Base-by-base conservation (phyloP, 331 rosid genomes). In the Cydonia oblonga region DNA sequence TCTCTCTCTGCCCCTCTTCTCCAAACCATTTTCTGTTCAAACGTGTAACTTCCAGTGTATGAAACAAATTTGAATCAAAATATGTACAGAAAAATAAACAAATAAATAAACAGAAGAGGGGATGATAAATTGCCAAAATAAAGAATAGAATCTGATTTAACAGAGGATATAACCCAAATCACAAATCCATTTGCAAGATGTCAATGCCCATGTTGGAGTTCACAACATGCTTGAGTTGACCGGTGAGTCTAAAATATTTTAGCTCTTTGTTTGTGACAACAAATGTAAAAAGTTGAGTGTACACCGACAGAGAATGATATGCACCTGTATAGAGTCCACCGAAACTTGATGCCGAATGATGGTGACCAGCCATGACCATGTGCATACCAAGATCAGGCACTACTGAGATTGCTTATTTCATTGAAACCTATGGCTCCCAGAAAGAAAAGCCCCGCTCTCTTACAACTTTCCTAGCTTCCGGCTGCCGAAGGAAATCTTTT, bases 401-500 rank as follows among this genome's bases (percentile, higher is more conserved):
- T 5, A 46, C 53, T 46, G 53, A 46, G 53, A 46, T 46, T 46
- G 7, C n/a, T 46, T 46, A 46, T 46, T 46, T 46, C 9, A 46
- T 46, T 46, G 53, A 46, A 46, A 46, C 4, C 53, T 16, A 46
- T 16, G 53, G 53, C 53, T 46, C 53, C 53, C 53, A 46, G n/a
- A 46, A 46, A 46, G 53, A 46, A 46, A 46, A 46, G 19, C 19
- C 96, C 4, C 79, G 52, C 65, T 82, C 96, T 78, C 96, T 83
- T 65, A 67, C 81, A 72, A 86, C 88, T 62, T 85, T 87, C 80
- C 87, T 88, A 67, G 81, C 80, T 82, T 84, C 93, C n/a, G 90
- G 88, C 80, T 84, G 76, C 19, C 70, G 81, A 74, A 73, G 83
- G 84, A 83, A 87, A 75, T 66, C 75, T 62, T 70, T 83, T 76